phyloP scores from a whole-genome alignment of 2,329 filamentous ascomycete genomes.

The Botrytis byssoidea region DNA sequence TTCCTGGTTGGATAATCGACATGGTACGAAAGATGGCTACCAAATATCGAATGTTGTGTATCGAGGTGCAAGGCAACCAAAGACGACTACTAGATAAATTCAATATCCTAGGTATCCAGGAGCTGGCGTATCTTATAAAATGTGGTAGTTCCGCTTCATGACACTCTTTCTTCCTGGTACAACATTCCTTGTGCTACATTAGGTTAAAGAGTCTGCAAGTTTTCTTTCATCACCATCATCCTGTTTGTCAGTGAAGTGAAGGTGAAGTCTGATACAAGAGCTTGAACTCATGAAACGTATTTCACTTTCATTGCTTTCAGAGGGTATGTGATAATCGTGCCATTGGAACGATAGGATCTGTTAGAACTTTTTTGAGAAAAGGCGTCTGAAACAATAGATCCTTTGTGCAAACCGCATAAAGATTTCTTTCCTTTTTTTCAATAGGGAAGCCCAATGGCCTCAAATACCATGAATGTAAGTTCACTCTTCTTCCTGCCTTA shows the following conservation, averaged over 20 bases:
- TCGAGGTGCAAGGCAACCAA: background rate
- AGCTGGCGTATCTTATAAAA: background rate
- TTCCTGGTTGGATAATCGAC: background rate
- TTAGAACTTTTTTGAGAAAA: background rate
- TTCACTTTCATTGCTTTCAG: background rate
- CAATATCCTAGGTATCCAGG: background rate
- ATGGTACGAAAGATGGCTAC: background rate
- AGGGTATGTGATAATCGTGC: background rate
- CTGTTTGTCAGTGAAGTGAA: background rate
- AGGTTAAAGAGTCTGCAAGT: background rate
- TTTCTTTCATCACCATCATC: background rate
- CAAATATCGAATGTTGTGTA: conserved; percentile 10
- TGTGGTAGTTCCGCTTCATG: background rate
- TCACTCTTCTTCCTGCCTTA: background rate
- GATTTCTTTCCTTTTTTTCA: background rate
- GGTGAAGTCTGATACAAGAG: background rate
- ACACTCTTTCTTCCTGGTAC: background rate
- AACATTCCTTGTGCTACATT: background rate
- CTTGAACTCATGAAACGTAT: background rate
- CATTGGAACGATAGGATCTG: background rate
- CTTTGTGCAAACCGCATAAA: background rate
- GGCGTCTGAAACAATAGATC: background rate
- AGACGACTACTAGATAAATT: background rate
- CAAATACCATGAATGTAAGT: background rate
- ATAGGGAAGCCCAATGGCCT: background rate